Evolutionary conservation across 2,329 filamentous ascomycete genomes (phyloP).

Genomic region (Fusarium nodosum): DNA sequence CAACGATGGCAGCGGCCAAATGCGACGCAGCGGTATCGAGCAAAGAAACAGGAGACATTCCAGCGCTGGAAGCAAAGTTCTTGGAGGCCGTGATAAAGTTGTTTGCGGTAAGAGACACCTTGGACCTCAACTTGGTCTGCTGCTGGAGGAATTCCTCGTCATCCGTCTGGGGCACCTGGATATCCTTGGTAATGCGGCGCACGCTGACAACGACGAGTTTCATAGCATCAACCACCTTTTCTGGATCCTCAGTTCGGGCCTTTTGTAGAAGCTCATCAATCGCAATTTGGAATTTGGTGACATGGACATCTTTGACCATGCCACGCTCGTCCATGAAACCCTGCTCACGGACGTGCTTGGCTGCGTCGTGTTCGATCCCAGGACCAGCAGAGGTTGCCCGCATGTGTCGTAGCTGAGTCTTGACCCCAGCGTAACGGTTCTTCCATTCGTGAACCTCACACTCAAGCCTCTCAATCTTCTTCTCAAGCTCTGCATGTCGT

Average conservation of each 20-base stretch:
- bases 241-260: conserved; percentile 79
- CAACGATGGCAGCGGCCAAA: conserved; percentile 85
- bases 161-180: conserved; percentile 70
- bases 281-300: conserved; percentile 94
- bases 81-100: conserved; percentile 95
- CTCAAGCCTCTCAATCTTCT: conserved; percentile 81
- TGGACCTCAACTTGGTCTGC: conserved; percentile 79
- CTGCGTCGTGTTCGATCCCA: conserved; percentile 76
- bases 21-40: conserved; percentile 95
- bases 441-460: conserved; percentile 91
- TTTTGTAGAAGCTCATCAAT: conserved; percentile 90
- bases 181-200: conserved; percentile 85
- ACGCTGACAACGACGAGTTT: conserved; percentile 87
- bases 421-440: conserved; percentile 86
- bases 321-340: conserved; percentile 79
- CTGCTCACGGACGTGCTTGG: conserved; percentile 73
- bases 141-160: conserved; percentile 69
- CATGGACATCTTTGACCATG: conserved; percentile 88
- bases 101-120: conserved; percentile 93
- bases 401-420: conserved; percentile 86
- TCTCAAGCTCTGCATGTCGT: conserved; percentile 82
- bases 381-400: conserved; percentile 85
- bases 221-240: conserved; percentile 85
- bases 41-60: conserved; percentile 91
- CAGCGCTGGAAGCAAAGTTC: conserved; percentile 85